These are phyloP conservation scores for Fusarium nurragi DNA, from an alignment of 2,329 filamentous ascomycete species.

Conservation along the genomic window DNA sequence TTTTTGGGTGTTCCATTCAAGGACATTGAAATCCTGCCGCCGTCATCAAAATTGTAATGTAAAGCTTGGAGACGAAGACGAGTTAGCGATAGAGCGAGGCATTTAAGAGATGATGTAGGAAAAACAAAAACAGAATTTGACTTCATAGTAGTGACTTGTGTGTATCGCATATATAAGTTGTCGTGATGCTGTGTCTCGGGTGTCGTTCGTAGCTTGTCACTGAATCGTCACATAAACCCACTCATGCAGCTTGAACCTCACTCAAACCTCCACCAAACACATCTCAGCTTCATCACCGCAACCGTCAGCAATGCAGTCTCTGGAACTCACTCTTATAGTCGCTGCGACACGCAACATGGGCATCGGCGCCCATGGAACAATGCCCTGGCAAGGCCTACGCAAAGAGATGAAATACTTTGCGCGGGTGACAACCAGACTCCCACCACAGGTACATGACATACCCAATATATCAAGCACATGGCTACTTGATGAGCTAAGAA, in stretches of 20 bases:
- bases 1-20: conserved; percentile 70
- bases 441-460: conserved; percentile 50
- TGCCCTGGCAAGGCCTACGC: conserved; percentile 90
- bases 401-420: conserved; percentile 97
- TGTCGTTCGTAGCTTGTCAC: not conserved
- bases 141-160: not conserved
- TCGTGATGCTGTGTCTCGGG: not conserved
- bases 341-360: conserved; percentile 92
- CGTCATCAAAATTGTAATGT: conserved; percentile 51
- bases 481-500: not conserved
- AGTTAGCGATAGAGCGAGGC: not conserved
- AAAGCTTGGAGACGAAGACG: not conserved
- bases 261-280: conserved; percentile 1
- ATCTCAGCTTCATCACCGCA: conserved; percentile 9
- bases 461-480: not conserved
- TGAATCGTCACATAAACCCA: conserved; percentile 20
- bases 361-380: conserved; percentile 79
- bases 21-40: conserved; percentile 55
- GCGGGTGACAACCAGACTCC: conserved; percentile 79
- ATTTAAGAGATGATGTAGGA: not conserved
- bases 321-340: conserved; percentile 87
- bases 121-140: not conserved
- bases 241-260: conserved; percentile 4
- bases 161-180: not conserved
- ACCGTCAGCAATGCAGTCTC: conserved; percentile 47